phyloP scores from a whole-genome alignment of 352 stramenopile genomes.

The Phytophthora syringae region DNA sequence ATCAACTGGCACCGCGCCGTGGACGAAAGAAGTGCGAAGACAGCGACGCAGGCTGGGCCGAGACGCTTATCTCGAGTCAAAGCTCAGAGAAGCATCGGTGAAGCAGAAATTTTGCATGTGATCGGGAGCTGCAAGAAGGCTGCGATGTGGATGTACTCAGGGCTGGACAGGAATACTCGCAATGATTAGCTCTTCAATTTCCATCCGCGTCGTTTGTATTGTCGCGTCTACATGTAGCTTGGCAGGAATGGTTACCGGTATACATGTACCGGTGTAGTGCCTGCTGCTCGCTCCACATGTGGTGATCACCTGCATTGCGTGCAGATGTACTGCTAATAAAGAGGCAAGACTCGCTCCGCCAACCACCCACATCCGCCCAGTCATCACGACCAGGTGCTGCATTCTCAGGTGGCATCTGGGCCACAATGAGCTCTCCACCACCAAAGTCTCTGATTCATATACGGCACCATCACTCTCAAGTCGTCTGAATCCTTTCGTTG shows the following conservation, averaged over 20 bases:
- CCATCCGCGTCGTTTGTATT: slow-evolving; percentile 1
- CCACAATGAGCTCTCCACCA: neutral
- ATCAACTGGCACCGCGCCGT: neutral
- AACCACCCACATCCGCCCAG: neutral
- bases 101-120: slow-evolving; percentile 16
- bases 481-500: neutral
- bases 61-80: neutral
- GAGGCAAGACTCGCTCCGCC: neutral
- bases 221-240: neutral
- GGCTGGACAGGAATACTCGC: slow-evolving; percentile 1
- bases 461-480: neutral
- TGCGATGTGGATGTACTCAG: slow-evolving; percentile 24
- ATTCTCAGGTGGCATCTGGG: neutral
- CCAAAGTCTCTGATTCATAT: neutral
- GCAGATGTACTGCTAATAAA: no score
- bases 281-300: no score
- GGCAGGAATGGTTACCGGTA: neutral
- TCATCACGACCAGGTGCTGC: neutral
- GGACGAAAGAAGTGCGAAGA: no score
- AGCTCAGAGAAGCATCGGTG: neutral
- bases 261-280: no score
- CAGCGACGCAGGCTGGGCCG: neutral
- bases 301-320: no score
- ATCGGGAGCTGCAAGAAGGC: slow-evolving; percentile 14
- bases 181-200: slow-evolving; percentile 24